Conservation (phyloP, 352 stramenopile species). For the Phytophthora sp. region DNA sequence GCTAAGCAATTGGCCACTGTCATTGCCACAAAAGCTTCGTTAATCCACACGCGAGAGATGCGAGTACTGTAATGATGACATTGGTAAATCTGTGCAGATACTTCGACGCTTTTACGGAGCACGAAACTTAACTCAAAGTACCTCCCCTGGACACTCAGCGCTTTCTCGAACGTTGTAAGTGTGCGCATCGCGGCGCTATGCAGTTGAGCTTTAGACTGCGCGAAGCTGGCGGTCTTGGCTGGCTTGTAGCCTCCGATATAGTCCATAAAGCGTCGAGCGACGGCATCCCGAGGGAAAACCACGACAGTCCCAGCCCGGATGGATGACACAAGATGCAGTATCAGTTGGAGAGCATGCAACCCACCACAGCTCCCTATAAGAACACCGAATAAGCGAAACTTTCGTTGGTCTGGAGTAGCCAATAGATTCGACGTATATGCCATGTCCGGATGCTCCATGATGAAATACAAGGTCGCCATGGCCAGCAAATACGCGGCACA, state of each 20-base stretch:
- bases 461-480: conserved; percentile 1
- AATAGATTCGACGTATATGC: conserved; percentile 1
- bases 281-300: not conserved
- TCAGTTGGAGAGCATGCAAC: not conserved
- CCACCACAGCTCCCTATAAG: not conserved
- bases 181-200: not conserved
- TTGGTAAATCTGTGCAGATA: conserved; percentile 3
- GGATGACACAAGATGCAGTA: conserved; percentile 1
- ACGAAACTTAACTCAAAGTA: conserved; percentile 4
- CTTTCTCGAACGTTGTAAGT: not conserved
- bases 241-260: not conserved
- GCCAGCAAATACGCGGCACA: conserved; percentile 5
- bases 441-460: conserved; percentile 1
- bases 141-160: conserved; percentile 1
- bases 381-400: conserved; percentile 5
- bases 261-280: not conserved
- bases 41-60: conserved; percentile 5
- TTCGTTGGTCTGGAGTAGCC: not conserved
- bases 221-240: not conserved
- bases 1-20: conserved; percentile 1
- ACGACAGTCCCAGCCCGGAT: not conserved
- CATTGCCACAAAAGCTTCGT: conserved; percentile 2
- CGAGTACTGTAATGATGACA: conserved; percentile 6
- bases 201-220: not conserved
- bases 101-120: conserved; percentile 2